Percentiles rank a stretch among this genome's conserved stretches.
These are phyloP conservation scores for Tylopilus subfusipes DNA, from an alignment of 768 basidiomycete species.

Conservation along the genomic window DNA sequence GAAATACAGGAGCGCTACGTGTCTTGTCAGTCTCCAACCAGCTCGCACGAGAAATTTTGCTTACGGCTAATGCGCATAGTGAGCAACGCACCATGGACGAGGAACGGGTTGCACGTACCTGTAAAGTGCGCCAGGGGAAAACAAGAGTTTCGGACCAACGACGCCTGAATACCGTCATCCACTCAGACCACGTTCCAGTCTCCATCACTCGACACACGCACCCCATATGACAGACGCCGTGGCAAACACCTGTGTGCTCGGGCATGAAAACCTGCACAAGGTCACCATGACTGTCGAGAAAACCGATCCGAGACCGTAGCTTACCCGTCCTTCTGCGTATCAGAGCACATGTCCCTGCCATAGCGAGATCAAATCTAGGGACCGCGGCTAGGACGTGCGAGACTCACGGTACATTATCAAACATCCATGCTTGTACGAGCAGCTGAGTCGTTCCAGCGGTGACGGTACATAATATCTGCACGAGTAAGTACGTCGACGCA, in stretches of 20 bases:
- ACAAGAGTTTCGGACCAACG: slow-evolving; percentile 60
- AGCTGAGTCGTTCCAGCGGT: slow-evolving; percentile 73
- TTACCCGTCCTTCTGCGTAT: slow-evolving; percentile 40
- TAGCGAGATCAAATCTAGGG: background rate
- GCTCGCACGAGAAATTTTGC: slow-evolving; percentile 7
- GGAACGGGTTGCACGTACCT: slow-evolving; percentile 39
- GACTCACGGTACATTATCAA: slow-evolving; percentile 51
- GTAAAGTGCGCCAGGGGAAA: slow-evolving; percentile 55
- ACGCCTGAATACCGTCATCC: slow-evolving; percentile 48
- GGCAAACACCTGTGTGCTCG: slow-evolving; percentile 49
- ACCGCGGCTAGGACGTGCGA: background rate
- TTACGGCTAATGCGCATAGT: slow-evolving; percentile 16
- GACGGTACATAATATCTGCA: slow-evolving; percentile 56
- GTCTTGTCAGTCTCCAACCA: slow-evolving; percentile 22
- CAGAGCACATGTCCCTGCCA: slow-evolving; percentile 45
- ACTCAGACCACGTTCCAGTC: slow-evolving; percentile 10
- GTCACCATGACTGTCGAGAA: background rate
- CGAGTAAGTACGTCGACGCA: background rate
- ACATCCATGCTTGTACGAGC: slow-evolving; percentile 75
- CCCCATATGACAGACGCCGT: slow-evolving; percentile 55
- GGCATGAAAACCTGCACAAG: slow-evolving; percentile 44
- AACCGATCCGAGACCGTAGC: background rate
- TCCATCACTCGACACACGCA: slow-evolving; percentile 8
- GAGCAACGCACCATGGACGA: slow-evolving; percentile 3
- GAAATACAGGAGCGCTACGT: slow-evolving; percentile 56